Evolutionary conservation across 306 rosid species (phyloP), one percentile per base, ranked within the genome.

Genomic region (Cucurbita argyrosperma): DNA sequence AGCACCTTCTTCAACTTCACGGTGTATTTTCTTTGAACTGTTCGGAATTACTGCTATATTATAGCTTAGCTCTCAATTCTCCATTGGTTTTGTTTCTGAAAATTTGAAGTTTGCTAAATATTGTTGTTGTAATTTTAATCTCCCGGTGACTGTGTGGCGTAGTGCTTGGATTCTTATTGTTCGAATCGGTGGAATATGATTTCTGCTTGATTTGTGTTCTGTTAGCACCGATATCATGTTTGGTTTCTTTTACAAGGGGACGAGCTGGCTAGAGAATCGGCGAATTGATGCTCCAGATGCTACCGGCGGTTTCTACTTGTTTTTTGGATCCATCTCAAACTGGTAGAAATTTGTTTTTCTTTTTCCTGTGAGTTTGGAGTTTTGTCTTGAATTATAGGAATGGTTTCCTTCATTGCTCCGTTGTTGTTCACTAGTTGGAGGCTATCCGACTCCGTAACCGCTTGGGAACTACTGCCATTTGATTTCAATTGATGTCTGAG

Each of bases 271-370:
- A 47, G 42, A 68, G 19, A 23, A 68, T 47, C 19, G 19, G 19
- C 14, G 21, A 13, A 57, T 56, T 79, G 67, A 81, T 86, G 87
- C 74, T 81, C 76, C 85, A 62, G 82, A 83, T 79, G 71, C 81
- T 79, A 5, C 90, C 87, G 10, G 68, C 85, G 26, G 76, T 71
- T 79, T 79, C 88, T 75, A 77, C 82, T 78, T 74, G 85, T 69
- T 72, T 77, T 35, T 80, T 82, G 77, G 85, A 84, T 51, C 51
- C 85, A 61, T 85, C 84, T 66, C 88, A 54, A 61, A 86, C 75
- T 58, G 82, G 97, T 89, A 80, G 1, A 65, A 40, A 66, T 42
- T 13, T 56, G 79, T 50, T 67, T 67, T 63, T 19, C 66, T 80
- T 71, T 72, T 30, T 38, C 1, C 2, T 37, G 8, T 10, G n/a